Base-by-base conservation (phyloP, 805 yeast genomes). In the Metschnikowia matae region DNA sequence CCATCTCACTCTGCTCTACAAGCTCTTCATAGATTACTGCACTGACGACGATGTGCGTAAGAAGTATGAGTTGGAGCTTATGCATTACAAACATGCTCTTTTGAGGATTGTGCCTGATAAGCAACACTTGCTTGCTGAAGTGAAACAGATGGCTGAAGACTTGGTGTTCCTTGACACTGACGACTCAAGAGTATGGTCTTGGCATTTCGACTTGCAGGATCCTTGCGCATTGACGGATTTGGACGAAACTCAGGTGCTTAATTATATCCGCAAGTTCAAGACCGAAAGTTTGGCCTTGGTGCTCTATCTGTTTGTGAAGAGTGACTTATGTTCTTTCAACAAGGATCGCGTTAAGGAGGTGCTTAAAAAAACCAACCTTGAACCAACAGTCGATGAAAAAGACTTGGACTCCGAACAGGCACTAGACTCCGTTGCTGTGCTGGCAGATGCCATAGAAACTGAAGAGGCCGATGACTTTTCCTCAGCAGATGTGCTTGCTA, bases 181-280 rank as follows among this genome's bases (percentile, higher is more conserved):
- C 1, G 82, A 82, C 5, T 71, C 79, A 35, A 69, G 78, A 31
- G 88, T 90, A 1, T 91, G 96, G 96, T 73, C 77, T 36, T 61
- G 84, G 10, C 81, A 81, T 59, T 79, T 89, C 50, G 94, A 90
- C 55, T 86, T 92, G 85, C 57, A 70, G 23, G 96, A 90, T 64
- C 77, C 75, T 6, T 62, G 62, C 5, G 67, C 73, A 3, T 63
- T 89, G 4, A 66, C 70, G 8, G 75, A 77, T 2, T 62, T 86
- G 44, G 84, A 83, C 46, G 60, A 71, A 15, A 61, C 55, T 4
- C 62, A 74, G 4, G 55, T 88, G 1, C 57, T 74, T n/a, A 74
- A 68, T 34, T 88, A 80, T 60, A 69, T 87, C 40, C 68, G 69
- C 39, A 64, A 70, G 38, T 89, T 87, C 66, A 82, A 80, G 4